Base-by-base conservation (phyloP, 345 rosid genomes). In the Kandelia obovata region DNA sequence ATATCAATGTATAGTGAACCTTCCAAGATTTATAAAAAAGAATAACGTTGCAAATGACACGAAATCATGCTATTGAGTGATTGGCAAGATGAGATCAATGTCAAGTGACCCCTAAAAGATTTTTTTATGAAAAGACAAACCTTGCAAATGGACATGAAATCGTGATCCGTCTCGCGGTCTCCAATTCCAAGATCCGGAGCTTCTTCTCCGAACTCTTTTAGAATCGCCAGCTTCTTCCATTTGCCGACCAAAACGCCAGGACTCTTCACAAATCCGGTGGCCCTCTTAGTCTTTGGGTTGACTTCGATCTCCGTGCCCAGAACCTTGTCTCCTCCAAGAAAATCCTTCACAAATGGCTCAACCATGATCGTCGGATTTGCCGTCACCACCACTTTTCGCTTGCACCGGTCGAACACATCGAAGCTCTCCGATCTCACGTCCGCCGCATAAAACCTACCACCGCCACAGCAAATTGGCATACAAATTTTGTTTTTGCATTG, bases 231-330 rank as follows among this genome's bases (percentile, higher is more conserved):
- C 67, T 82, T 87, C 88, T 94, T 94, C 68, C 76, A 74, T 59
- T 88, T 73, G 23, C 89, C 90, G 0, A 94, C 96, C 63, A 94
- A 69, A 30, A 94, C 95, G 10, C 98, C 97, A 0, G 97, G 97
- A 37, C 79, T 86, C 79, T 85, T 91, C 0, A 91, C 98, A 61
- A 91, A 94, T 2, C 98, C 98, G 2, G 97, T 91, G 35, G 97
- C 97, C 61, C 81, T 84, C 73, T 81, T 83, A 17, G 96, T 83
- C 78, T 73, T 88, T 0, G 89, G 90, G 66, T 88, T 86, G 52
- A 94, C 98, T 69, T 89, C 92, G 43, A 94, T 88, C 81, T 94
- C 97, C 3, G 97, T 94, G n/a, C 98, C 98, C 20, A 94, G 74
- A 16, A 94, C 98, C 75, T 86, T 86, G 39, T 89, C 96, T 6